Evolutionary conservation across 495 filamentous ascomycete species (phyloP), one percentile per base, ranked within the genome.

Genomic region (Aspergillus sparsus): DNA sequence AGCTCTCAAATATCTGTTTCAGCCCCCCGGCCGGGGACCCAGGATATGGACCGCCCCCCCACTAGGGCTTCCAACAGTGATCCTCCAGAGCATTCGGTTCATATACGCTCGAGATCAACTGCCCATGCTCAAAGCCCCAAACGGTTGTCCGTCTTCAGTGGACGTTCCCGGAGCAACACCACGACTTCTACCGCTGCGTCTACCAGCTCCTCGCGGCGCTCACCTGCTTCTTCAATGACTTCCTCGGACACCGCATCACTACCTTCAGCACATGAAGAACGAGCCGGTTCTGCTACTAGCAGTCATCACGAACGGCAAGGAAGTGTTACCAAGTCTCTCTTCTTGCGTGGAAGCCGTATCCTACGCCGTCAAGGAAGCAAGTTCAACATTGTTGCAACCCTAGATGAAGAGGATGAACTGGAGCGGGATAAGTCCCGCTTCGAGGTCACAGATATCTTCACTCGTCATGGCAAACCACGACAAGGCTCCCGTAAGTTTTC

Each of bases 361-460:
- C 68, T 83, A 21, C 78, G 75, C 21, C 76, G 80, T 36, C 77
- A 81, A 58, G 80, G 80, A 1, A 83, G 80, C 64, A 81, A 80
- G 53, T 74, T 80, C 62, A 78, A 78, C 46, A 74, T 83, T 55
- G 73, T 75, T 58, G 77, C 77, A 50, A 75, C 76, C 13, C 62
- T 80, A 63, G 72, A 78, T 52, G 77, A 80, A 67, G 79, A 76
- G 27, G 72, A 79, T 27, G 75, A 82, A 53, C 59, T 60, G 18
- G 73, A 72, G 49, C 75, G 71, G 27, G 68, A 68, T 10, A 75
- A 68, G 59, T 53, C 71, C 36, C 68, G 73, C 10, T 65, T 71
- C 33, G 77, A 78, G 37, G 72, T 72, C 45, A 50, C 66, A 5
- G 70, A 73, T 27, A 52, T 72, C 21, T 77, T 74, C 59, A 61